Evolutionary conservation across 805 yeast genomes (phyloP).

Genomic region (Starmerella bombicola): DNA sequence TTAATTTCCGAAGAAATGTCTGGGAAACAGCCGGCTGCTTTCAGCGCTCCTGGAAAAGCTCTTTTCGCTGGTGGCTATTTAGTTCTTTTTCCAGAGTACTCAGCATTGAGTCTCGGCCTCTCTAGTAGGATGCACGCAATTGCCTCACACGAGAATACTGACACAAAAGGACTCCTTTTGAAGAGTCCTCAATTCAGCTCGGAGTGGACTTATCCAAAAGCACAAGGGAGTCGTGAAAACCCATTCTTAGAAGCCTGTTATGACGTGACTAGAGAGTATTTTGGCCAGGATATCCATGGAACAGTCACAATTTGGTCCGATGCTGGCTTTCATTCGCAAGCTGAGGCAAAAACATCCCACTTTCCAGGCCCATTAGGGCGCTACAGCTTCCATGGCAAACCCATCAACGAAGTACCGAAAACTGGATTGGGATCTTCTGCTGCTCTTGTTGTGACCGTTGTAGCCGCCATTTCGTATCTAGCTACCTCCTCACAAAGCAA

Average conservation of each 20-base stretch:
- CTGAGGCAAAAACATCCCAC: conserved; percentile 30
- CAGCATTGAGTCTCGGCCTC: conserved; percentile 72
- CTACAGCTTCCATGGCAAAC: conserved; percentile 48
- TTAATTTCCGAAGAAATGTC: no score
- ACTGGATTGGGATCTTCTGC: conserved; percentile 97
- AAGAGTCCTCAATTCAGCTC: conserved; percentile 23
- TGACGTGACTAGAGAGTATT: conserved; percentile 42
- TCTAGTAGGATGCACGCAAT: conserved; percentile 78
- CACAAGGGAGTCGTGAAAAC: conserved; percentile 31
- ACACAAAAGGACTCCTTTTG: conserved; percentile 8
- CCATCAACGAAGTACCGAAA: conserved; percentile 67
- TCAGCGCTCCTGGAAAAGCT: conserved; percentile 94
- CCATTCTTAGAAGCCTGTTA: conserved; percentile 67
- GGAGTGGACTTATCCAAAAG: conserved; percentile 18
- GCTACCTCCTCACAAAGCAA: not conserved
- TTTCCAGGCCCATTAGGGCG: conserved; percentile 9
- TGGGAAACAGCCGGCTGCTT: conserved; percentile 41
- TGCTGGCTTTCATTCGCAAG: conserved; percentile 77
- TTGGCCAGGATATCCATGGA: conserved; percentile 29
- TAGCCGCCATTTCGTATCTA: conserved; percentile 50
- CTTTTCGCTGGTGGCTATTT: conserved; percentile 88
- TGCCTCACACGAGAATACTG: not conserved
- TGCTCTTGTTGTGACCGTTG: conserved; percentile 70
- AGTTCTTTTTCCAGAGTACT: conserved; percentile 65
- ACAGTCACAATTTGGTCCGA: conserved; percentile 65